phyloP scores from a whole-genome alignment of 306 rosid species.

The Comarum palustre region DNA sequence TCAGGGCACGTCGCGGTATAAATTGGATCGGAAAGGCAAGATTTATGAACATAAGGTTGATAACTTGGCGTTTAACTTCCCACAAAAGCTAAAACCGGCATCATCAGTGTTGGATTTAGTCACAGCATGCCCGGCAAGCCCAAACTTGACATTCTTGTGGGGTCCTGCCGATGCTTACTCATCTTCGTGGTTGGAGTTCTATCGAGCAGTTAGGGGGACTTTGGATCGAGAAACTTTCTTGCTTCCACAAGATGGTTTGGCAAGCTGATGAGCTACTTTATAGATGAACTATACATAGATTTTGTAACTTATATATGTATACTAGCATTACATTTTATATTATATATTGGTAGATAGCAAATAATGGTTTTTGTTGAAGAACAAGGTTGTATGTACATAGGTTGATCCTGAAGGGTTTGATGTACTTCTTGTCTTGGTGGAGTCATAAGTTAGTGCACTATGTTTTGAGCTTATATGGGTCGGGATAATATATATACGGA shows the following conservation, averaged over 20 bases:
- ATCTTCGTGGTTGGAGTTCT: constrained; percentile 77
- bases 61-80: constrained; percentile 87
- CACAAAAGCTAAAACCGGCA: constrained; percentile 55
- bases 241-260: constrained; percentile 67
- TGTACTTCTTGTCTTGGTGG: constrained; percentile 38
- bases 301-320: constrained; percentile 22
- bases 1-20: constrained; percentile 91
- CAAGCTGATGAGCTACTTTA: constrained; percentile 33
- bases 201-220: constrained; percentile 62
- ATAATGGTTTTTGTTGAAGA: constrained; percentile 38
- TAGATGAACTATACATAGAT: constrained; percentile 35
- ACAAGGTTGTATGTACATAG: constrained; percentile 49
- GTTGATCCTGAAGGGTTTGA: constrained; percentile 37
- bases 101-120: constrained; percentile 84
- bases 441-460: constrained; percentile 32
- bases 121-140: constrained; percentile 76
- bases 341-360: constrained; percentile 32
- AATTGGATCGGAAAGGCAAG: constrained; percentile 76
- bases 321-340: constrained; percentile 21
- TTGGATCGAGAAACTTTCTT: constrained; percentile 51
- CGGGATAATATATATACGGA: constrained; percentile 38
- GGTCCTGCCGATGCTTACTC: constrained; percentile 51
- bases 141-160: constrained; percentile 83
- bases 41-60: constrained; percentile 89
- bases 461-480: constrained; percentile 41